phyloP scores from a whole-genome alignment of 106 monocot genomes.

The Hemerocallis citrina region DNA sequence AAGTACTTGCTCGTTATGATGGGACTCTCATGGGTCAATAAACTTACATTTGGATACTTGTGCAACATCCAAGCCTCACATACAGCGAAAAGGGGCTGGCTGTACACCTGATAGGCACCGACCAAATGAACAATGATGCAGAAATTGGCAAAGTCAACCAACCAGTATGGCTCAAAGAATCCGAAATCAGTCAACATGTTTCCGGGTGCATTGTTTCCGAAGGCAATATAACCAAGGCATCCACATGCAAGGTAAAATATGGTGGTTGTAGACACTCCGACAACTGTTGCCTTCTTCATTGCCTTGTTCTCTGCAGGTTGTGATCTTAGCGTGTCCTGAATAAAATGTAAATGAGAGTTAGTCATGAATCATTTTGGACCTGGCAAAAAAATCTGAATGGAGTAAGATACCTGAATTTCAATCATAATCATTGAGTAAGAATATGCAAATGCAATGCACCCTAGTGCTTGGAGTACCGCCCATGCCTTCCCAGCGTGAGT shows the following conservation, averaged over 20 bases:
- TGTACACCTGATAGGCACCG: conserved; percentile 61
- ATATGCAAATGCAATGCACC: conserved; percentile 44
- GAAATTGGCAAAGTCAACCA: conserved; percentile 44
- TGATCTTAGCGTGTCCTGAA: conserved; percentile 57
- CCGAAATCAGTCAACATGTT: conserved; percentile 68
- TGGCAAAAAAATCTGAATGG: neutral
- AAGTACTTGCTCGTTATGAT: conserved; percentile 6
- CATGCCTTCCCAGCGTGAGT: conserved; percentile 20
- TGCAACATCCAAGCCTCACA: conserved; percentile 12
- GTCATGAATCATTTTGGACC: too few relatives aligned
- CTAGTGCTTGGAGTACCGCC: conserved; percentile 35
- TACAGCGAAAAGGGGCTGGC: conserved; percentile 49
- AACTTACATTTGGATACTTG: conserved; percentile 15
- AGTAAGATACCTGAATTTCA: conserved; percentile 25
- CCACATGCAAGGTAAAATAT: conserved; percentile 49
- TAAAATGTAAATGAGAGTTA: too few relatives aligned
- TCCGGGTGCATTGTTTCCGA: conserved; percentile 48
- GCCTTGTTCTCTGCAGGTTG: conserved; percentile 62
- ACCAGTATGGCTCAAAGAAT: conserved; percentile 54
- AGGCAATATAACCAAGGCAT: conserved; percentile 52
- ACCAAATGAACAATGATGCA: conserved; percentile 53
- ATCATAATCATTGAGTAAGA: conserved; percentile 39
- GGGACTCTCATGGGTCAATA: conserved; percentile 12
- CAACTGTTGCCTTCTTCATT: conserved; percentile 55
- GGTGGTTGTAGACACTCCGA: conserved; percentile 52